These are phyloP conservation scores for Clonostachys sp. DNA, from an alignment of 2,329 filamentous ascomycete species.

Conservation along the genomic window DNA sequence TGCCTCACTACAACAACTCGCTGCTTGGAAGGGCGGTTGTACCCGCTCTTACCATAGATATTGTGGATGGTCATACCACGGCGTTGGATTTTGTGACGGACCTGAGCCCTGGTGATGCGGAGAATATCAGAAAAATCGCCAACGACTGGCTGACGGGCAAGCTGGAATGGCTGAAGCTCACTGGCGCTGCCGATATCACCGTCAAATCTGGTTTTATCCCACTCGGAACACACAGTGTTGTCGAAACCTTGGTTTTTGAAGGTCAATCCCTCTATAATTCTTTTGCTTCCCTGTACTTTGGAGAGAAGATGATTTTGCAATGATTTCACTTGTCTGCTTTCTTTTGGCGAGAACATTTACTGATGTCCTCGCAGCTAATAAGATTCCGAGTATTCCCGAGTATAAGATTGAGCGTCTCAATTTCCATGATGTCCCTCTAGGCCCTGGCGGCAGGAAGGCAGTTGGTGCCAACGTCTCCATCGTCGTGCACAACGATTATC, in stretches of 20 bases:
- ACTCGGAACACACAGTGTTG: slow-evolving; percentile 72
- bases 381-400: slow-evolving; percentile 73
- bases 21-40: slow-evolving; percentile 73
- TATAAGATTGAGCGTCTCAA: slow-evolving; percentile 81
- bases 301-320: slow-evolving; percentile 33
- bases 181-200: slow-evolving; percentile 67
- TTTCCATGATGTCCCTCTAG: slow-evolving; percentile 64
- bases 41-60: slow-evolving; percentile 69
- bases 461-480: slow-evolving; percentile 80
- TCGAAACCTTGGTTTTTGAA: slow-evolving; percentile 74
- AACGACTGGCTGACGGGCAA: slow-evolving; percentile 86
- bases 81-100: slow-evolving; percentile 75
- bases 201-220: slow-evolving; percentile 76
- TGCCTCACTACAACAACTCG: slow-evolving; percentile 77
- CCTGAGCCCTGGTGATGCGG: slow-evolving; percentile 69
- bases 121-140: slow-evolving; percentile 73
- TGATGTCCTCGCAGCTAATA: slow-evolving; percentile 44
- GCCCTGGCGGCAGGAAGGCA: slow-evolving; percentile 44
- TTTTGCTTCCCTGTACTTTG: slow-evolving; percentile 57
- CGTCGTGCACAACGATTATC: slow-evolving; percentile 69
- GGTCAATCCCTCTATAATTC: slow-evolving; percentile 70
- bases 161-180: slow-evolving; percentile 64
- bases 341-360: slow-evolving; percentile 26
- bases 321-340: background rate
- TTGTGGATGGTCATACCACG: slow-evolving; percentile 75